These are phyloP conservation scores for Amphibolis antarctica DNA, from an alignment of 106 monocot genomes.

Conservation along the genomic window DNA sequence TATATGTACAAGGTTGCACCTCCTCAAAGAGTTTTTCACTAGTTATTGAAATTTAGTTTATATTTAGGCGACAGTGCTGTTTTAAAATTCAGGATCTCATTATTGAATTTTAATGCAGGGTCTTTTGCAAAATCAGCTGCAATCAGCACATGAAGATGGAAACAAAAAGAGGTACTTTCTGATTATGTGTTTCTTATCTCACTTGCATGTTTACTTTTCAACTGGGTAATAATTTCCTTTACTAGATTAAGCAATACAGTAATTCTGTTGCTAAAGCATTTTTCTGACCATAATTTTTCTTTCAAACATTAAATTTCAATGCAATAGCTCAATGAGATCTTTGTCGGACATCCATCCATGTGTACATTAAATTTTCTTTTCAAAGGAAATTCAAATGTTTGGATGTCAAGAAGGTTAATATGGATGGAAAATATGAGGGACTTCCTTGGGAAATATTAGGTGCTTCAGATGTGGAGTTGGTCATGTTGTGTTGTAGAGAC, in stretches of 20 bases:
- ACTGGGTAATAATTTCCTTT: too few species aligned
- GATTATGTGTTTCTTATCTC: neutral
- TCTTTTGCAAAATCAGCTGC: constrained; percentile 62
- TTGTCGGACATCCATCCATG: too few species aligned
- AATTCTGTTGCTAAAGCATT: neutral
- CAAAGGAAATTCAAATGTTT: too few species aligned
- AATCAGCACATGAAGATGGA: constrained; percentile 63
- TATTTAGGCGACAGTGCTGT: neutral
- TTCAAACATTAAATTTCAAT: neutral
- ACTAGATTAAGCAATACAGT: neutral
- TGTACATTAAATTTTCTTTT: too few species aligned
- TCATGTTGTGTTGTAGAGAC: too few species aligned
- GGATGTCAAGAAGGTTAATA: too few species aligned
- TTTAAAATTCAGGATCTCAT: neutral
- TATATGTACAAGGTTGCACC: too few species aligned
- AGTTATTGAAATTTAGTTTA: neutral
- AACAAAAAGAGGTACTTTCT: constrained; percentile 36
- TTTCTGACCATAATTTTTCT: neutral
- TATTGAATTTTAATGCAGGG: constrained; percentile 39
- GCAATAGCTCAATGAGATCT: neutral
- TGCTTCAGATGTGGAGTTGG: too few species aligned
- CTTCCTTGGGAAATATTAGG: too few species aligned
- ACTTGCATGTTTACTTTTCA: neutral
- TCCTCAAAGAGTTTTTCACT: too few species aligned
- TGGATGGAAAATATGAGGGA: too few species aligned